phyloP scores from a whole-genome alignment of 2,329 filamentous ascomycete species.

The Epichloe bromicola region DNA sequence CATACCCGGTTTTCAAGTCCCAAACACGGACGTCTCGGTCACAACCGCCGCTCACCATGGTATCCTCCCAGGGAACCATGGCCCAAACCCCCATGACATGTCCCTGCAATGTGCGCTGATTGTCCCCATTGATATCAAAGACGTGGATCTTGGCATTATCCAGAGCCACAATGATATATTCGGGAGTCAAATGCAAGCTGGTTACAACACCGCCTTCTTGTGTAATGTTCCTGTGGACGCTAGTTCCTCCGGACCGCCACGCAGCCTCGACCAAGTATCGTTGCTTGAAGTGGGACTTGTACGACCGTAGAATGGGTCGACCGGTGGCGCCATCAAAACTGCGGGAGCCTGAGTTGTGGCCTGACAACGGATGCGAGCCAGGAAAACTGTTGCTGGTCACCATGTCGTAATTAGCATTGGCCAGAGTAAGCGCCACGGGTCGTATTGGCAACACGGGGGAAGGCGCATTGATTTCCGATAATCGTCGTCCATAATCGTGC shows the following conservation, averaged over 20 bases:
- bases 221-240: constrained; percentile 76
- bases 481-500: constrained; percentile 64
- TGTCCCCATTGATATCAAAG: constrained; percentile 81
- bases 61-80: constrained; percentile 96
- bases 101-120: constrained; percentile 78
- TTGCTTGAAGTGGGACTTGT: constrained; percentile 96
- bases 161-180: constrained; percentile 93
- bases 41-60: constrained; percentile 88
- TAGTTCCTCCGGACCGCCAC: constrained; percentile 83
- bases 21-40: constrained; percentile 94
- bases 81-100: constrained; percentile 99
- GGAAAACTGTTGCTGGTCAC: constrained; percentile 29
- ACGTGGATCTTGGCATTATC: constrained; percentile 99
- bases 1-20: constrained; percentile 87
- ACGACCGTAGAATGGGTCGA: constrained; percentile 61
- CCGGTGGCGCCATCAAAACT: constrained; percentile 40
- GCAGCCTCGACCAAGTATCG: constrained; percentile 93
- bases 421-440: constrained; percentile 18
- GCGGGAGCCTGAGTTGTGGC: constrained; percentile 28
- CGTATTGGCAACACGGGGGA: constrained; percentile 18
- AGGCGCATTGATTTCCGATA: constrained; percentile 36
- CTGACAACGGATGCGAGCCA: constrained; percentile 25
- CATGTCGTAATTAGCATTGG: constrained; percentile 24
- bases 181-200: constrained; percentile 81
- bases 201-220: constrained; percentile 96